Conservation (phyloP, 1,139 yeast genomes). For the Arxiozyma heterogenica region DNA sequence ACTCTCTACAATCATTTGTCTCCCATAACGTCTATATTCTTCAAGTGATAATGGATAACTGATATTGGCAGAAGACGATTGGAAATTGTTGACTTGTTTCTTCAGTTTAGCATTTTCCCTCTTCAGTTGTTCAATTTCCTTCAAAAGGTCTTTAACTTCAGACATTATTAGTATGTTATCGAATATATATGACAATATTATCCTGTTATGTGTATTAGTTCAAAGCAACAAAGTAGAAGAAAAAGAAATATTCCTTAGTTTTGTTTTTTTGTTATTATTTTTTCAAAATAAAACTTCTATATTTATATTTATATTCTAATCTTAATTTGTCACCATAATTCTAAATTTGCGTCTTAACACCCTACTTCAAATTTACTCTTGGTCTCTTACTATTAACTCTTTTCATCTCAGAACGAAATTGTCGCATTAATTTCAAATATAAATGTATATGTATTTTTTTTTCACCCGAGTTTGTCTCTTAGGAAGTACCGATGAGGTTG, state of each 20-base stretch:
- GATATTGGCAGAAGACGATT: not conserved
- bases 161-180: constrained; percentile 2
- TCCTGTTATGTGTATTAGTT: no score
- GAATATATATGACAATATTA: not conserved
- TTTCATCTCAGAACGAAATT: not conserved
- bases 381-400: not conserved
- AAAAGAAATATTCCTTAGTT: no score
- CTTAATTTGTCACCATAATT: not conserved
- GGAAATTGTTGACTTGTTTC: constrained; percentile 10
- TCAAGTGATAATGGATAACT: constrained; percentile 33
- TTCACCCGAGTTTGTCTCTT: not conserved
- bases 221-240: no score
- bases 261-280: no score
- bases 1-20: constrained; percentile 85
- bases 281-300: not conserved
- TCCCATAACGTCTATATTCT: constrained; percentile 78
- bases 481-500: not conserved
- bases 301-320: no score
- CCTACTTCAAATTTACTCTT: not conserved
- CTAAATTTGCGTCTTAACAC: not conserved
- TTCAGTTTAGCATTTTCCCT: constrained; percentile 22
- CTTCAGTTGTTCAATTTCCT: constrained; percentile 20
- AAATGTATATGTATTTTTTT: no score
- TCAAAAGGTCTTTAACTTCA: constrained; percentile 9
- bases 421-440: no score